Base-by-base conservation (phyloP, 129 eudicot genomes). In the Glebionis coronaria region DNA sequence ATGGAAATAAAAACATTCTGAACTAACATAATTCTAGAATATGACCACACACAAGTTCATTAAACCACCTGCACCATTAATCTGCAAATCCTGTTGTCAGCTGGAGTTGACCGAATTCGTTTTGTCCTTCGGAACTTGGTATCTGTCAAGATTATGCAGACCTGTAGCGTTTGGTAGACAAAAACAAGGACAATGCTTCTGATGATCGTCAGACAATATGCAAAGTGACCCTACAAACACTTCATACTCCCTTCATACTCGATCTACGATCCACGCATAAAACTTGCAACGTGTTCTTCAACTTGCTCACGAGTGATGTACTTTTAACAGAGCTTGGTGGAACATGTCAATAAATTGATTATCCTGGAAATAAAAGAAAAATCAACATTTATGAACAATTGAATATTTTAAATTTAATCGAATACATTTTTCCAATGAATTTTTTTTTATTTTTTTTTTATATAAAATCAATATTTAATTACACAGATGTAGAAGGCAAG, bases 281-380 rank as follows among this genome's bases (percentile, higher is more conserved):
- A 61, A 31, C 21, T 31, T 35, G 29, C 58, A 49, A 46, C 13
- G 5, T 13, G 25, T 61, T 61, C 50, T 21, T 13, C 62, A 61
- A 61, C 65, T 7, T 56, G 0, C 13, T 83, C 77, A 80, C 4
- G 85, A 69, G 21, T 77, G 85, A 68, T 77, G 90, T 9, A 78
- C 81, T 71, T 81, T 80, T 66, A 55, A 21, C 62, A 88, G 44
- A 18, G 96, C 87, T 56, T 78, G 85, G 57, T 81, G 79, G 8
- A 88, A 74, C 83, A 85, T 70, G 74, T 88, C 93, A 38, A 85
- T 71, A 62, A 88, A 83, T 66, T 83, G 87, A 72, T 88, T 76
- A 56, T 88, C 93, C 96, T 88, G 72, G 42, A 11, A 47, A 38
- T 45, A 16, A 53, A 38, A 58, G 9, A 46, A 67, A 67, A 51